Conservation (phyloP, 1,139 yeast genomes). For the Oligophagozyma castellii region DNA sequence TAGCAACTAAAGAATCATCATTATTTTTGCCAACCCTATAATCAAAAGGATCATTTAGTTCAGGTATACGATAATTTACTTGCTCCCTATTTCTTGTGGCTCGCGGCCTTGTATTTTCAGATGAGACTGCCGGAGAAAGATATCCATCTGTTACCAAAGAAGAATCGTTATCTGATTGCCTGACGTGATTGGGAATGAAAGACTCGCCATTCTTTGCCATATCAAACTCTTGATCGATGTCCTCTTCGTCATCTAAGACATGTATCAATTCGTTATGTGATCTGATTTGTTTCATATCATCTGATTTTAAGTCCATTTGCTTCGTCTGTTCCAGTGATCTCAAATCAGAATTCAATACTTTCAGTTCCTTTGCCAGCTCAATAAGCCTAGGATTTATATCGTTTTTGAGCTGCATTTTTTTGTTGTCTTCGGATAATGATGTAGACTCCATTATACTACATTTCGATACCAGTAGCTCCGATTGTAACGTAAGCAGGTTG, state of each 20-base stretch:
- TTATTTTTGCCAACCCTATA: conserved; percentile 12
- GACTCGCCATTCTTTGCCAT: conserved; percentile 3
- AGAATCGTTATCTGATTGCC: neutral
- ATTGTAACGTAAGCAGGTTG: conserved; percentile 1
- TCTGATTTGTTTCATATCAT: neutral
- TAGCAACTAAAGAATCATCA: conserved; percentile 4
- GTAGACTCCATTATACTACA: conserved; percentile 22
- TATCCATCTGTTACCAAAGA: neutral
- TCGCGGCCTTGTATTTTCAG: conserved; percentile 4
- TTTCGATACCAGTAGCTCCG: conserved; percentile 8
- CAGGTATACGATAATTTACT: conserved; percentile 20
- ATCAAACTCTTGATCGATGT: conserved; percentile 1
- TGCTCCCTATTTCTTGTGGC: conserved; percentile 9
- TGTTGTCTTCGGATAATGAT: conserved; percentile 22
- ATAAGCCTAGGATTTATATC: conserved; percentile 11
- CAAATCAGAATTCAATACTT: neutral
- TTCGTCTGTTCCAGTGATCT: neutral
- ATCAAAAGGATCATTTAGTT: conserved; percentile 19
- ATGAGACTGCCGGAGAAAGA: neutral
- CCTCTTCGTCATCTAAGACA: conserved; percentile 12
- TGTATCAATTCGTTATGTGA: neutral
- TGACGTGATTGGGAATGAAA: neutral
- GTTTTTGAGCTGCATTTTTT: conserved; percentile 9
- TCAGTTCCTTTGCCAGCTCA: neutral
- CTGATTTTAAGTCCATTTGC: neutral